Base-by-base conservation (phyloP, 2,329 filamentous ascomycete species). In the Talaromyces rugulosus region DNA sequence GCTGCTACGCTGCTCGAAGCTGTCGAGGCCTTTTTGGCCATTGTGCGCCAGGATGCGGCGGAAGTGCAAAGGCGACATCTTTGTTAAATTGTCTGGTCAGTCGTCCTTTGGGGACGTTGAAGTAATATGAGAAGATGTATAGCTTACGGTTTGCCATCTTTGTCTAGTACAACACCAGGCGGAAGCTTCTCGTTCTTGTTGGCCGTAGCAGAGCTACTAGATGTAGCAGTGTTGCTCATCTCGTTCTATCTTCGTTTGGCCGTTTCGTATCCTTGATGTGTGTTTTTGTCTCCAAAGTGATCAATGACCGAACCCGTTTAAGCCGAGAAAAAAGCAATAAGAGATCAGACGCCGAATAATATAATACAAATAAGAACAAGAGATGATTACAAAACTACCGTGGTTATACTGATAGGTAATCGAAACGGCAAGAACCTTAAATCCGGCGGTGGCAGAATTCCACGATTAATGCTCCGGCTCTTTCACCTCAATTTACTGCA, bases 41-140 rank as follows among this genome's bases (percentile, higher is more conserved):
- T 70, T 52, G 75, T 72, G 64, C 72, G 72, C 79, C 80, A 82
- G 63, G 78, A 77, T 56, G 80, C 71, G 59, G 74, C 74, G 60
- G 78, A 80, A 66, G 80, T 81, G 66, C 80, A 82, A 64, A 77
- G 77, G 51, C 79, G 79, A 65, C 80, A 82, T 66, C 80, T 81
- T 9, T n/a, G 5, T 8, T n/a, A 16, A 9, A 58, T 42, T 23
- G 14, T 30, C 14, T 51, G 18, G 42, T 58, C 40, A 58, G 55
- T 36, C 27, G 6, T 44, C 5, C 27, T 30, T 54, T 18, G 42
- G 42, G 54, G 44, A 58, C 12, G 30, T 56, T 30, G 54, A 27
- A 31, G 54, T 44, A 42, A 40, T 42, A 14, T 50, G n/a, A 16
- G 5, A 40, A 12, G 11, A 16, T 40, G 8, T 40, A 44, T 12